phyloP scores from a whole-genome alignment of 257 asterid genomes.

The Nicotiana knightiana region DNA sequence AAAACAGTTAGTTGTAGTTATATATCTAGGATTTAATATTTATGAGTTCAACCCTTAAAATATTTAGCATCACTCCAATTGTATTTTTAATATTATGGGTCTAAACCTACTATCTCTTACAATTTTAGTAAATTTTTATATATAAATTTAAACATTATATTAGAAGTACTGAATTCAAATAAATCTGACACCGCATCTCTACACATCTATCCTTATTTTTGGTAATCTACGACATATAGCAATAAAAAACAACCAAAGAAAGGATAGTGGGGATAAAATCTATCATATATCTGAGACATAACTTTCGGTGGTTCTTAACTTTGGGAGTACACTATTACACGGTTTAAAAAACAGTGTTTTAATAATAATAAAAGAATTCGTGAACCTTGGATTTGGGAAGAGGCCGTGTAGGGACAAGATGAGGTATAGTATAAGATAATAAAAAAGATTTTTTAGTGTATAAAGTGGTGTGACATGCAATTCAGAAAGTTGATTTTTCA shows the following conservation, averaged over 20 bases:
- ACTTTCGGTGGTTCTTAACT: conserved; percentile 16
- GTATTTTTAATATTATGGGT: too few species aligned
- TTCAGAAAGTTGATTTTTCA: not conserved
- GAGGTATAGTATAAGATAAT: not conserved
- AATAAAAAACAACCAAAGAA: not conserved
- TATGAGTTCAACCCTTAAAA: too few species aligned
- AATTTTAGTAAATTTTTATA: too few species aligned
- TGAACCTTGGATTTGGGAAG: conserved; percentile 1
- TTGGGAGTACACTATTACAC: not conserved
- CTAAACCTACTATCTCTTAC: rapidly evolving
- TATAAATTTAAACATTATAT: too few species aligned
- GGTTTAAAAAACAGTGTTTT: not conserved
- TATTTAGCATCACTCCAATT: too few species aligned
- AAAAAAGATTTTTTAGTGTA: not conserved
- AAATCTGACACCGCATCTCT: too few species aligned
- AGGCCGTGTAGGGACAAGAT: not conserved
- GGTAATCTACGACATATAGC: not conserved
- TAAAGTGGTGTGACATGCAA: conserved; percentile 11
- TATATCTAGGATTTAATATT: too few species aligned
- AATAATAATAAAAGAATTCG: not conserved
- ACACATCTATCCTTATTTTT: too few species aligned
- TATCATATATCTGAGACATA: not conserved
- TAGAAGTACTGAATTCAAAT: too few species aligned
- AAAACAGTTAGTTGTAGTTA: too few species aligned
- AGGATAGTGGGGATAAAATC: not conserved